These are phyloP conservation scores for Blakeslea trispora DNA, from an alignment of 371 early-diverging fungal genomes.

Conservation along the genomic window DNA sequence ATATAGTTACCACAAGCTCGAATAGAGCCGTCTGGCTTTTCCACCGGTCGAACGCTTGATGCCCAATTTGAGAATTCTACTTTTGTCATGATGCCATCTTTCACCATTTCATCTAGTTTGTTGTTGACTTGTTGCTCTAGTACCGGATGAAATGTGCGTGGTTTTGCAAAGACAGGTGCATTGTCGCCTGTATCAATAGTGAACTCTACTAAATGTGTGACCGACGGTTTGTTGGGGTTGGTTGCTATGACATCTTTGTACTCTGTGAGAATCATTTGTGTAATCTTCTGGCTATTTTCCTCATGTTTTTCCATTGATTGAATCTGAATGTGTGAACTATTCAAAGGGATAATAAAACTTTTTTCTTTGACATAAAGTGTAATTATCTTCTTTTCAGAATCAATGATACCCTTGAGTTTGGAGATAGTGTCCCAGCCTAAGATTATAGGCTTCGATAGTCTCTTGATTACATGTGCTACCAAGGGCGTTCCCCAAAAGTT, in stretches of 20 bases:
- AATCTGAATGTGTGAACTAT: neutral
- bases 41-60: slow-evolving; percentile 3
- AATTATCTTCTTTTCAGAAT: slow-evolving; percentile 1
- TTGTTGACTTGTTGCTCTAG: slow-evolving; percentile 5
- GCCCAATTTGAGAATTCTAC: slow-evolving; percentile 6
- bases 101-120: neutral
- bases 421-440: slow-evolving; percentile 11
- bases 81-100: slow-evolving; percentile 5
- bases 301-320: neutral
- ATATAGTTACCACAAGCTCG: slow-evolving; percentile 7
- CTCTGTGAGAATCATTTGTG: slow-evolving; percentile 3
- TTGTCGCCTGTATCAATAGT: slow-evolving; percentile 12
- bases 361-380: slow-evolving; percentile 1
- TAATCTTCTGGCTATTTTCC: neutral
- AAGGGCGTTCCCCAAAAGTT: neutral
- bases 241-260: slow-evolving; percentile 7
- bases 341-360: neutral
- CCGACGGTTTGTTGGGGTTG: slow-evolving; percentile 6
- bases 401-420: neutral
- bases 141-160: slow-evolving; percentile 5
- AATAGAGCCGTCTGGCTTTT: slow-evolving; percentile 8
- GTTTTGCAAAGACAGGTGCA: slow-evolving; percentile 8
- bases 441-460: neutral
- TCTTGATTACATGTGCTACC: slow-evolving; percentile 6
- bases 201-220: slow-evolving; percentile 9